Conservation (phyloP, 2,329 filamentous ascomycete species). For the Pseudopithomyces maydicus region DNA sequence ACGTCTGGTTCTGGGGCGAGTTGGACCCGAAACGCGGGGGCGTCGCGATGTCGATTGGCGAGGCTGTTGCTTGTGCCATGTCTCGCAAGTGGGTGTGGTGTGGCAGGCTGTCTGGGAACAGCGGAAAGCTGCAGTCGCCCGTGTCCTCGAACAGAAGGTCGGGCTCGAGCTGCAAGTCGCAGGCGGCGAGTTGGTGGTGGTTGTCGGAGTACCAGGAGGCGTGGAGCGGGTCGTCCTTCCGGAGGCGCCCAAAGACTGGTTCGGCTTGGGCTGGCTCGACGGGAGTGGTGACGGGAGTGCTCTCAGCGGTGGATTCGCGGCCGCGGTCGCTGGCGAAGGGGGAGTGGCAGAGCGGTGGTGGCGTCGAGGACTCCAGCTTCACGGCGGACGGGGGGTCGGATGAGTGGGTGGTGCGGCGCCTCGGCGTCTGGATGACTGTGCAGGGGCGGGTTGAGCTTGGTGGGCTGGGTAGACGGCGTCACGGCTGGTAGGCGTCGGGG, state of each 20-base stretch:
- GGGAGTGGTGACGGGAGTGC: constrained; percentile 54
- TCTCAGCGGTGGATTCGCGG: constrained; percentile 58
- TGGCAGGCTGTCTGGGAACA: constrained; percentile 43
- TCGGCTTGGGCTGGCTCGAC: constrained; percentile 45
- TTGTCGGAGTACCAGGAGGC: constrained; percentile 52
- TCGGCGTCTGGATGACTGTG: constrained; percentile 16
- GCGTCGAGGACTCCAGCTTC: constrained; percentile 60
- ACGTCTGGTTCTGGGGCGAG: constrained; percentile 66
- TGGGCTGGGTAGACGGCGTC: not conserved
- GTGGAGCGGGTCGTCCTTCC: constrained; percentile 49
- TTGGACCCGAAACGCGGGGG: constrained; percentile 60
- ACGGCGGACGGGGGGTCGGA: constrained; percentile 33
- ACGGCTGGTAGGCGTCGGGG: not conserved
- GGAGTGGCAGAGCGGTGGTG: constrained; percentile 59
- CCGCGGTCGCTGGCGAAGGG: constrained; percentile 53
- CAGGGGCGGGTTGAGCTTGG: not conserved
- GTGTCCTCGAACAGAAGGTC: constrained; percentile 49
- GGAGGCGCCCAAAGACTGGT: constrained; percentile 48
- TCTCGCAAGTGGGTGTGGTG: constrained; percentile 35
- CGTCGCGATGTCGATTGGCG: constrained; percentile 65
- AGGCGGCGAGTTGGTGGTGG: constrained; percentile 37
- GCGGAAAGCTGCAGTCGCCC: constrained; percentile 47
- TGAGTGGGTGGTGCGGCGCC: constrained; percentile 1
- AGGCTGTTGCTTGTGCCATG: constrained; percentile 60
- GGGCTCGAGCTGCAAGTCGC: constrained; percentile 32